Evolutionary conservation across 2,329 filamentous ascomycete species (phyloP).

Genomic region (Colletotrichum liriopes): DNA sequence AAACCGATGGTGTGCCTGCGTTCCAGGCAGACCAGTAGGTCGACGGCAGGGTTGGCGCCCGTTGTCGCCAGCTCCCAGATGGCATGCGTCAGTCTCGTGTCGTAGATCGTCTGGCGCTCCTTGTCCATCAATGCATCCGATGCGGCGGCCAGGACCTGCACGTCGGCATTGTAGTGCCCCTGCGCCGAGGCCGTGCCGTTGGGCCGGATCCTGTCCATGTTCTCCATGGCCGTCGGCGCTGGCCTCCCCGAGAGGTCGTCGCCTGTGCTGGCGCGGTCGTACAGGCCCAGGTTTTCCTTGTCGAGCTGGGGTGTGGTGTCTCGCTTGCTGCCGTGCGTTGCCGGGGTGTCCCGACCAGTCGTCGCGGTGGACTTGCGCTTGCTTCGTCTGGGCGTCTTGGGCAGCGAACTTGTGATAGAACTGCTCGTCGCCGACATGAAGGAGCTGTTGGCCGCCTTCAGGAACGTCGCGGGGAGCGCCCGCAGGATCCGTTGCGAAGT

Average conservation of each 20-base stretch:
- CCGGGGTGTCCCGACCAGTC: slow-evolving; percentile 55
- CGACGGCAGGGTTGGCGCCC: slow-evolving; percentile 93
- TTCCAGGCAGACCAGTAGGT: slow-evolving; percentile 93
- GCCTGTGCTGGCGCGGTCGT: slow-evolving; percentile 46
- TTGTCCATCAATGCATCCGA: slow-evolving; percentile 76
- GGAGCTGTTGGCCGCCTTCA: slow-evolving; percentile 95
- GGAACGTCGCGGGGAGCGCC: slow-evolving; percentile 88
- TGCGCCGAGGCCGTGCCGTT: slow-evolving; percentile 37
- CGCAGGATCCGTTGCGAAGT: slow-evolving; percentile 93
- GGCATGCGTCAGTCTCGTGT: slow-evolving; percentile 87
- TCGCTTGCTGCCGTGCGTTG: slow-evolving; percentile 48
- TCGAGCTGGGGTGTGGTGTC: slow-evolving; percentile 59
- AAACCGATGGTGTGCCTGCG: slow-evolving; percentile 93
- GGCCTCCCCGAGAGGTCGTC: slow-evolving; percentile 43
- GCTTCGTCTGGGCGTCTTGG: slow-evolving; percentile 73
- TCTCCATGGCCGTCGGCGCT: slow-evolving; percentile 57
- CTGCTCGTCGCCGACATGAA: slow-evolving; percentile 95
- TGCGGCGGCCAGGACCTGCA: slow-evolving; percentile 65
- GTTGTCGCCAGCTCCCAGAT: slow-evolving; percentile 96
- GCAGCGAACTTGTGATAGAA: slow-evolving; percentile 84
- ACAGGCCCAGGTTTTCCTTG: slow-evolving; percentile 64
- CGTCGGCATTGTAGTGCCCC: slow-evolving; percentile 46
- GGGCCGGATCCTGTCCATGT: slow-evolving; percentile 64
- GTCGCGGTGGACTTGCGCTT: slow-evolving; percentile 71
- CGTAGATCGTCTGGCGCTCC: slow-evolving; percentile 83